Base-by-base conservation (phyloP, 2,329 filamentous ascomycete genomes). In the Bipolaris oryzae region DNA sequence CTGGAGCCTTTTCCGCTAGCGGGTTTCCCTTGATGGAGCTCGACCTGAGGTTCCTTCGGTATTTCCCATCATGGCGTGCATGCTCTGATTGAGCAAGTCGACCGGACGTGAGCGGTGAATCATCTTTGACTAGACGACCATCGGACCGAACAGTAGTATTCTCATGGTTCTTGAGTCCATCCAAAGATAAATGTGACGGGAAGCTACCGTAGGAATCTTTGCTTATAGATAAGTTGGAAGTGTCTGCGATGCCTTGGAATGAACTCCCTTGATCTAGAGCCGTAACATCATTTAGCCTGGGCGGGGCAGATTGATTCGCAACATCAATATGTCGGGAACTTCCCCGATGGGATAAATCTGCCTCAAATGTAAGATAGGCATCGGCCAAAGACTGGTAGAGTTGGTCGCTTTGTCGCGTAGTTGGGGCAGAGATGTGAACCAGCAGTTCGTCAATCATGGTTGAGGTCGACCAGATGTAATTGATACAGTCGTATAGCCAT, bases 391-490 rank as follows among this genome's bases (percentile, higher is more conserved):
- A 70, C 44, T 69, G 71, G 57, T 76, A 79, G 4, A 72, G 58
- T 35, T 78, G 73, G 68, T 82, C 80, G 57, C 78, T 74, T 37
- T 71, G 69, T 28, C 69, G 72, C 35, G 73, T 77, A 7, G 76
- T 74, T 7, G 79, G 70, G 6, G 80, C 76, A 55, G 79, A 78
- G 38, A 80, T 76, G 63, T 82, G 80, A 33, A 79, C 76, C 31
- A 80, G 71, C 25, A 82, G 71, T 56, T 80, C 75, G 66, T 78
- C 73, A 53, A 60, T 62, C 72, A 73, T 74, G 38, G 45, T 58
- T 54, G 55, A 50, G 46, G 35, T 31, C 41, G 16, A 50, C 16
- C n/a, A 33, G n/a, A 21, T 49, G 21, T 34, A 51, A 43, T 37
- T 48, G 57, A 37, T 33, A 47, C 1, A 41, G 15, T 51, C 55